A percentile compares a stretch with the other conserved stretches of the same genome.
Conservation (phyloP, 1,284 basidiomycete genomes). For the Thecaphora thlaspeos region DNA sequence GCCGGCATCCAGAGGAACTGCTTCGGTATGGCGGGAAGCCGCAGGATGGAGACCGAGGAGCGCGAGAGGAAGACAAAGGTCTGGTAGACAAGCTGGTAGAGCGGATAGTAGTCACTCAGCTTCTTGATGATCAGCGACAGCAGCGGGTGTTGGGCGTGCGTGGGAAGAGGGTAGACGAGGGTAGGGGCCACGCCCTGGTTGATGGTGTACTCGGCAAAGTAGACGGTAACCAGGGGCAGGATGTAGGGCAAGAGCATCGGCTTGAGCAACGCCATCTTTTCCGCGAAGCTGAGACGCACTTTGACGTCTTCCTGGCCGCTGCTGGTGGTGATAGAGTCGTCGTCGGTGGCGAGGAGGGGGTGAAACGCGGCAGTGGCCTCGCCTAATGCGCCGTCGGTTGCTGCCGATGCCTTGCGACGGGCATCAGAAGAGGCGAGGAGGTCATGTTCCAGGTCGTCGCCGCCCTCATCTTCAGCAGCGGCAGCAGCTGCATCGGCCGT, state of each 20-base stretch:
- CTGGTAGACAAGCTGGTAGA: constrained; percentile 62
- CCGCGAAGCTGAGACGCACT: constrained; percentile 30
- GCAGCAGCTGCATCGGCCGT: background rate
- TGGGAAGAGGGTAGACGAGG: constrained; percentile 82
- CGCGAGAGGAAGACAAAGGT: constrained; percentile 93
- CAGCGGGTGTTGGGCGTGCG: constrained; percentile 65
- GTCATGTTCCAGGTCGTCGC: background rate
- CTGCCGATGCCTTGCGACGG: too few relatives aligned
- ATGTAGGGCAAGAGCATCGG: constrained; percentile 54
- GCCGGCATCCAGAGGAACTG: constrained; percentile 73
- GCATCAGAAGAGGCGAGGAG: too few relatives aligned
- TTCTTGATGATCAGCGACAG: constrained; percentile 76
- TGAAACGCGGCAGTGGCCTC: too few relatives aligned
- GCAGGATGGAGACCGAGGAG: constrained; percentile 78
- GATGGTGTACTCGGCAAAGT: constrained; percentile 57
- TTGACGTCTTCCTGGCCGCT: too few relatives aligned
- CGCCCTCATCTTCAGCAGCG: background rate
- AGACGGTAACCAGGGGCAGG: constrained; percentile 51
- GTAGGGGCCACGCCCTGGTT: constrained; percentile 69
- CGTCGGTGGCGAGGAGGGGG: too few relatives aligned
- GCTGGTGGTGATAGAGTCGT: too few relatives aligned
- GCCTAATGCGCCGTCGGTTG: too few relatives aligned
- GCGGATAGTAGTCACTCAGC: constrained; percentile 91
- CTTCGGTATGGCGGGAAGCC: constrained; percentile 76
- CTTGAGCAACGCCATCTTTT: constrained; percentile 48